Conservation (phyloP, 345 rosid genomes). For the Gossypium australe region DNA sequence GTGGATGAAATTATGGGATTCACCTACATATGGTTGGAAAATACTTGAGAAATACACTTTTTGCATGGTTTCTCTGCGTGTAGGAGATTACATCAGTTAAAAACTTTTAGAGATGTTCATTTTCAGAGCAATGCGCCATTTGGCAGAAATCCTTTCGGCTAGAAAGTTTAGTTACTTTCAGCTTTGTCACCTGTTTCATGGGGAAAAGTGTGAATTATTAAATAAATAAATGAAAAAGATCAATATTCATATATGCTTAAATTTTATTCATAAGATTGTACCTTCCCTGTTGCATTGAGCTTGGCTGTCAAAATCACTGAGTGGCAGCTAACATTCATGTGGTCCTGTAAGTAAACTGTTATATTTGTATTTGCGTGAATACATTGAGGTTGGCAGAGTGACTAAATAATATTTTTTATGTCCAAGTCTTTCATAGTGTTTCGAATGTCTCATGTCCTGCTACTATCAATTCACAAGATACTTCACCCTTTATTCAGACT, state of each 20-base stretch:
- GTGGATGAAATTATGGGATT: background rate
- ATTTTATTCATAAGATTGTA: conserved; percentile 5
- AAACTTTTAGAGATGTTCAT: background rate
- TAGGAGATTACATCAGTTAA: background rate
- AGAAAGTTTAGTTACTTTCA: background rate
- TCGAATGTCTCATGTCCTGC: background rate
- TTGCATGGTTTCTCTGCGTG: background rate
- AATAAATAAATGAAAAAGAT: background rate
- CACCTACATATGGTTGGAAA: background rate
- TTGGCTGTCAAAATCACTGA: background rate
- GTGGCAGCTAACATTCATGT: background rate
- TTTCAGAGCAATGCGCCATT: background rate
- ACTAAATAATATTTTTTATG: background rate
- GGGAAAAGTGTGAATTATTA: no score
- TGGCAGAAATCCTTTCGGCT: background rate
- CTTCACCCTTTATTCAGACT: background rate
- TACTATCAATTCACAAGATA: background rate
- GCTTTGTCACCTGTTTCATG: background rate
- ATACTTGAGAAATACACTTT: conserved; percentile 1
- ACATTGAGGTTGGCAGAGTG: background rate
- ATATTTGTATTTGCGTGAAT: background rate
- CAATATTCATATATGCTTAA: background rate
- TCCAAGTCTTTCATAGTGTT: background rate
- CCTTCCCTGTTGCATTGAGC: background rate
- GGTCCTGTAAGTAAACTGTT: background rate